These are phyloP conservation scores for Leccinellum albellum DNA, from an alignment of 768 basidiomycete species.

Conservation along the genomic window DNA sequence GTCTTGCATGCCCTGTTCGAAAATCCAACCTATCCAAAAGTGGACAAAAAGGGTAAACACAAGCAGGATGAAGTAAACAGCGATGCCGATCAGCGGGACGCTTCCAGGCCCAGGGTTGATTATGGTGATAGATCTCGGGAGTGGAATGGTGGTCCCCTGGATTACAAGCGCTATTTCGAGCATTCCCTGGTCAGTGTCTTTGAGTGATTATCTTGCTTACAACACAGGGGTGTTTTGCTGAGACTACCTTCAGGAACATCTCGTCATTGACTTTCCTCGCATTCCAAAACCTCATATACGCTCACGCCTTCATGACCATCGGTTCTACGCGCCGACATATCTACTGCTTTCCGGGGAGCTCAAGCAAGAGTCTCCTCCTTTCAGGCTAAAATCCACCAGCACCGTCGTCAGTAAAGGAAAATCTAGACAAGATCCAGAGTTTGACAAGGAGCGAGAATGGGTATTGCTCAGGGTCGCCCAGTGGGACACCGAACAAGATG, in stretches of 20 bases:
- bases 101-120: slow-evolving; percentile 48
- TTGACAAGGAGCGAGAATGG: slow-evolving; percentile 46
- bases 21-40: slow-evolving; percentile 54
- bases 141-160: slow-evolving; percentile 40
- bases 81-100: slow-evolving; percentile 15
- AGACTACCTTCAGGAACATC: slow-evolving; percentile 39
- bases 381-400: slow-evolving; percentile 34
- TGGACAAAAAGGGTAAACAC: slow-evolving; percentile 46
- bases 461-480: slow-evolving; percentile 35
- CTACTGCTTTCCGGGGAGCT: slow-evolving; percentile 43
- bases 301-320: slow-evolving; percentile 32
- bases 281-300: slow-evolving; percentile 57
- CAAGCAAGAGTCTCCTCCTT: slow-evolving; percentile 31
- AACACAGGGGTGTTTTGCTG: background rate
- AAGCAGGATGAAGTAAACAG: slow-evolving; percentile 33
- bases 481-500: slow-evolving; percentile 23
- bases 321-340: slow-evolving; percentile 66
- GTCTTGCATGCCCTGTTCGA: slow-evolving; percentile 65
- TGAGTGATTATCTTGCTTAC: background rate
- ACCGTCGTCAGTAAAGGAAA: slow-evolving; percentile 40
- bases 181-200: slow-evolving; percentile 45
- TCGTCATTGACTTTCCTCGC: slow-evolving; percentile 54
- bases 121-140: slow-evolving; percentile 48
- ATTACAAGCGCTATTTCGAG: slow-evolving; percentile 50
- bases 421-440: slow-evolving; percentile 41